Conservation (phyloP, 208 protist species). For the Acanthamoeba culbertsoni region DNA sequence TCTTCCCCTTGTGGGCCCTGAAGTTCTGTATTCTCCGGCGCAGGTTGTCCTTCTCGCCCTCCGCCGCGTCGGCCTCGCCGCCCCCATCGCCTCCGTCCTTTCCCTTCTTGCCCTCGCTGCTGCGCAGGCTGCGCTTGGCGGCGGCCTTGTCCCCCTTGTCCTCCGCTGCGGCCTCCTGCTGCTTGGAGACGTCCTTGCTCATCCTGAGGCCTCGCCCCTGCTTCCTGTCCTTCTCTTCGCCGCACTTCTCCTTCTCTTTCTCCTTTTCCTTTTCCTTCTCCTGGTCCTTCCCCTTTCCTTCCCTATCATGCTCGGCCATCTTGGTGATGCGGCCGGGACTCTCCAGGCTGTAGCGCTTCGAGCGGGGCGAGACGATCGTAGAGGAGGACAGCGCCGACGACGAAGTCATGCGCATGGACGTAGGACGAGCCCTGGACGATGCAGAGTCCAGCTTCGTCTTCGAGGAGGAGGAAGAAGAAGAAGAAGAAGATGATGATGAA, state of each 20-base stretch:
- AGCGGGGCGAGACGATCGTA: neutral
- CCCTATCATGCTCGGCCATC: neutral
- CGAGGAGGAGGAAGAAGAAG: neutral
- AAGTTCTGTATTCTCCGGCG: neutral
- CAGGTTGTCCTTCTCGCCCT: neutral
- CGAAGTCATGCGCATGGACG: neutral
- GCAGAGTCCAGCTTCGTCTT: neutral
- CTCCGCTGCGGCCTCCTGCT: neutral
- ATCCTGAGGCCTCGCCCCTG: neutral
- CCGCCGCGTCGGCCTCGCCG: neutral
- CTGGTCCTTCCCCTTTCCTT: neutral
- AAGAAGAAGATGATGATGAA: neutral
- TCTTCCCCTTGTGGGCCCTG: neutral
- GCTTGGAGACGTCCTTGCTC: neutral
- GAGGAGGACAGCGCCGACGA: neutral
- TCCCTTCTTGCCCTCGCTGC: neutral
- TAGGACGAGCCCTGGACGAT: neutral
- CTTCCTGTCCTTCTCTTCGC: neutral
- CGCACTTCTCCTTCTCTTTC: neutral
- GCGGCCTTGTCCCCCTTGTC: neutral
- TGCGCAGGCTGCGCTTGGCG: neutral
- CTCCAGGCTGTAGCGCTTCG: slow-evolving; percentile 21
- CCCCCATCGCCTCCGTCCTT: neutral
- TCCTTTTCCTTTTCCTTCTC: neutral
- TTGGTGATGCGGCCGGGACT: neutral